Evolutionary conservation across 2,329 filamentous ascomycete species (phyloP).

Genomic region (Thielaviopsis ethacetica): DNA sequence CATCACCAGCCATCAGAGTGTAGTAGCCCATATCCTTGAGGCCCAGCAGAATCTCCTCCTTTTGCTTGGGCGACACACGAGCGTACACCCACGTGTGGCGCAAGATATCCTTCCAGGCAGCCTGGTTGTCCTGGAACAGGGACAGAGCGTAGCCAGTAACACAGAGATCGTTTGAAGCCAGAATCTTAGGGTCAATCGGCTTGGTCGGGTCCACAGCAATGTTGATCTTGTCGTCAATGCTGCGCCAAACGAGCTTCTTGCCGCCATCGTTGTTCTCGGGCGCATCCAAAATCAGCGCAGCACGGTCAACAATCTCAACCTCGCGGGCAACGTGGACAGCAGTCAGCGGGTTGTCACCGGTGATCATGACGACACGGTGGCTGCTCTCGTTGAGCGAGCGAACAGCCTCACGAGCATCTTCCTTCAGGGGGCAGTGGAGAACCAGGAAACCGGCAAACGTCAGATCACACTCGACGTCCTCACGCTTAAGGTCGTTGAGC

Average conservation of each 20-base stretch:
- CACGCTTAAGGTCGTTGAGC: conserved; percentile 88
- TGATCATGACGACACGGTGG: conserved; percentile 98
- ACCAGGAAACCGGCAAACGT: conserved; percentile 92
- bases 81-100: conserved; percentile 95
- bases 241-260: conserved; percentile 80
- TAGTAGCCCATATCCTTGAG: conserved; percentile 95
- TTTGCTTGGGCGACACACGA: conserved; percentile 94
- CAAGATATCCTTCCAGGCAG: conserved; percentile 60
- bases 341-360: conserved; percentile 91
- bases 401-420: conserved; percentile 84
- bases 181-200: conserved; percentile 63
- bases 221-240: conserved; percentile 75
- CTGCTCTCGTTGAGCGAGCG: conserved; percentile 98
- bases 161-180: conserved; percentile 79
- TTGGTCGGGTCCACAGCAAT: conserved; percentile 74
- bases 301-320: conserved; percentile 93
- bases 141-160: conserved; percentile 86
- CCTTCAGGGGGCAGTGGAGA: conserved; percentile 87
- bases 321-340: conserved; percentile 89
- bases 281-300: conserved; percentile 85
- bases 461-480: conserved; percentile 72
- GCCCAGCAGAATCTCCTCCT: conserved; percentile 94
- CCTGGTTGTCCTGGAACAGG: conserved; percentile 63
- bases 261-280: conserved; percentile 77
- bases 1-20: conserved; percentile 95